Base-by-base conservation (phyloP, 78 protist genomes). In the Pigoraptor vietnamica region DNA sequence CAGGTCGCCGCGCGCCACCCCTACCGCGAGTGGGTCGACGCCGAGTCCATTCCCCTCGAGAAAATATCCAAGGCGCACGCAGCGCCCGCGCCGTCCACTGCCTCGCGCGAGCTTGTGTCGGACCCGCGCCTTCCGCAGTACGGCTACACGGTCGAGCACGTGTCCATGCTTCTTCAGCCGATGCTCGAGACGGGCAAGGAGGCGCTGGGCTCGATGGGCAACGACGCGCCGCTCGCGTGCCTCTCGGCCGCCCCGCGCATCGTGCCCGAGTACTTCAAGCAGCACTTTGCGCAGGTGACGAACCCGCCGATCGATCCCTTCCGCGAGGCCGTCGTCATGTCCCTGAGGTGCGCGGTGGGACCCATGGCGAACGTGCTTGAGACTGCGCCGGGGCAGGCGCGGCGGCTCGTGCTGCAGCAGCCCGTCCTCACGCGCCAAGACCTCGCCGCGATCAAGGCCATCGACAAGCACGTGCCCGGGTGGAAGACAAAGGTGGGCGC, bases 251-350 rank as follows among this genome's bases (percentile, higher is more conserved):
- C 82, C 55, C 97, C 97, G 33, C 93, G 92, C 82, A 38, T 94
- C 40, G 56, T 94, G 34, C 94, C 90, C 95, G 97, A 97, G 89
- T 97, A 95, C 94, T 96, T 97, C 94, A 95, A 96, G 94, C 98
- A 97, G 93, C 91, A 94, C 86, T 97, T 96, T 89, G 98, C 98
- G 81, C 96, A 96, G 93, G 97, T 97, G 55, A 96, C 98, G 34
- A 96, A 96, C 93, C 98, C 98, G 36, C 98, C 98, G 37, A 96
- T 97, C 94, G 98, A 97, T 83, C 97, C 98, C 24, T 88, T 96
- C 88, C 95, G 98, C 19, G 98, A 97, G 92, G 82, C 40, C 82
- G 35, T 96, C 79, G 94, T 96, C 84, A 96, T 97, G 97, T 87
- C 95, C 0, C 96, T 97, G 29, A 35, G 39, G 29, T 67, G 83